Base-by-base conservation (phyloP, 805 yeast genomes). In the Lipomyces oligophaga region DNA sequence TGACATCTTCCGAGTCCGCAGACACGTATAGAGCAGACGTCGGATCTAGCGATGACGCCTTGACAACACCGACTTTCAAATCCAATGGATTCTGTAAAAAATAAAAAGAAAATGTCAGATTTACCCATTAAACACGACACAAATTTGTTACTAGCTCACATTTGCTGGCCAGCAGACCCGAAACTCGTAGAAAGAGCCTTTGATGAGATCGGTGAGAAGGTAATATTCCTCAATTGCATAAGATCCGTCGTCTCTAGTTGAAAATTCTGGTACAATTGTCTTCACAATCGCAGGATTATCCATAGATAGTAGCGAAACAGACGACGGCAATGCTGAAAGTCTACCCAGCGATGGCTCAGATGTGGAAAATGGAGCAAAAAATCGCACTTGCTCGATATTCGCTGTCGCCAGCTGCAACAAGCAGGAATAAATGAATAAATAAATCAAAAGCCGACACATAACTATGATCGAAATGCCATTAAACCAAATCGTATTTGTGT, bases 101-200 rank as follows among this genome's bases (percentile, higher is more conserved):
- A 3, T 19, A 7, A 13, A 13, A 26, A 26, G 8, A 8, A 13
- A 8, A 26, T 8, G 13, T 26, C 30, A 31, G 34, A 19, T 31
- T 31, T n/a, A 19, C 6, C 5, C 34, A 31, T 13, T 6, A 31
- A 19, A 15, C 34, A 31, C 5, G 16, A 6, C 5, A 15, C n/a
- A n/a, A 31, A 5, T 7, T 6, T 7, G 6, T n/a, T 6, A 31
- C 34, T 6, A 31, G 19, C 53, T 7, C 28, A 52, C 56, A 18
- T 40, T 45, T 11, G 56, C 56, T 13, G 56, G 55, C 56, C 56
- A 52, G 45, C 56, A 52, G n/a, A 52, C 56, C 8, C 56, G 43
- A 34, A 52, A 52, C 41, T 52, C 56, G 36, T 52, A 52, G 22
- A 52, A 48, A 15, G 56, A 49, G 6, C 56, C 47, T 43, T 52